Evolutionary conservation across 805 yeast species (phyloP), one percentile per base, ranked within the genome.

Genomic region (Ogataea henricii): DNA sequence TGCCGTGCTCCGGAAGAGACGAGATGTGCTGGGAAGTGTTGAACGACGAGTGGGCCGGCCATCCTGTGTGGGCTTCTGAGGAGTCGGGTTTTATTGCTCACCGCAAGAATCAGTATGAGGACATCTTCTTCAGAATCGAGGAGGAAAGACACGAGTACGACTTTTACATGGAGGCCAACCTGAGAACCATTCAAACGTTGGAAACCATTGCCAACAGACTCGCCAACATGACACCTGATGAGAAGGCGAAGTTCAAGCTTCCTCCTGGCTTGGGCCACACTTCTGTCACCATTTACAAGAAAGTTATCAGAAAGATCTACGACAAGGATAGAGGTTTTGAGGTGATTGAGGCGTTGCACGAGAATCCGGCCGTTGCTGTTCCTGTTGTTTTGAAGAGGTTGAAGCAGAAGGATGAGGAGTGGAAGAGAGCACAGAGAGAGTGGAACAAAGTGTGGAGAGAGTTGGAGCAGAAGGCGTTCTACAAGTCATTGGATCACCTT

Each of bases 31-130:
- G 97, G 97, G 97, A 92, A 63, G 97, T 94, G 13, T 77, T 94
- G 58, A 94, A 94, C 67, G 99, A 94, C 66, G 98, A 92, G 68
- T 94, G 98, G 97, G 98, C 94, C 29, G 97, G 97, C 6, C 98
- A 94, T 68, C 99, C 99, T 18, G 95, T 96, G n/a, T 94, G 99
- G 99, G 99, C 98, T 3, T 92, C 98, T 0, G 99, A 94, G 67
- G 99, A 94, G 67, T 88, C 97, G 10, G 99, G 99, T 0, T 94
- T 92, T 60, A 91, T 94, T 64, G 97, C 99, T n/a, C 99, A 94
- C 67, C 82, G 98, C 55, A 94, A 94, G 69, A 94, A 94, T 65
- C 99, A 94, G 70, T 94, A 92, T 65, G 99, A 94, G 68, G 99
- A 94, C 66, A 88, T 94, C 42, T 70, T 94, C 46, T 91, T 90